A percentile compares a stretch with the other conserved stretches of the same genome.
Evolutionary conservation across 2,329 filamentous ascomycete genomes (phyloP).

Genomic region (Fusarium verrucosum): DNA sequence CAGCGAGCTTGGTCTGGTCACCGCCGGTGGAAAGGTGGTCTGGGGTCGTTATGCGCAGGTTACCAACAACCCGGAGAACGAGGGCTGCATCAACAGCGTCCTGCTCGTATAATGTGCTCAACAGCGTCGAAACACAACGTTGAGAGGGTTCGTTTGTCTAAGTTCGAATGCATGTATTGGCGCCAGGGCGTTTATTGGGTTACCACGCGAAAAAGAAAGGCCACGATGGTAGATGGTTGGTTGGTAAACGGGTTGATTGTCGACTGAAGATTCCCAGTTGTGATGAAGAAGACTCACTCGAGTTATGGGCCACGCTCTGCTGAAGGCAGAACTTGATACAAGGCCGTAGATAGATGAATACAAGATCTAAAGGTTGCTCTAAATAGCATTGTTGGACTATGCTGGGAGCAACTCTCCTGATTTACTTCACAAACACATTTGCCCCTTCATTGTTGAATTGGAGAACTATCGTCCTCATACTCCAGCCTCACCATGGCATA

Average conservation of each 20-base stretch:
- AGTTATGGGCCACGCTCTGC: constrained; percentile 34
- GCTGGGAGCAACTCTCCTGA: neutral
- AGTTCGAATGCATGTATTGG: constrained; percentile 44
- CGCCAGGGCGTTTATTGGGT: constrained; percentile 43
- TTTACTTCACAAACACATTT: neutral
- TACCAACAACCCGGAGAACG: constrained; percentile 59
- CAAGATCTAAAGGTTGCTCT: constrained; percentile 5
- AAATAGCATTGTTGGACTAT: neutral
- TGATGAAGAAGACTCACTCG: constrained; percentile 44
- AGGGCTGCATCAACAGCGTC: constrained; percentile 50
- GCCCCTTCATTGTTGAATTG: neutral
- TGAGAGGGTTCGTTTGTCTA: constrained; percentile 27
- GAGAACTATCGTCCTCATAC: too few relatives aligned
- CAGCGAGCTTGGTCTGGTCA: constrained; percentile 88
- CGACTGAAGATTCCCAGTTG: constrained; percentile 44
- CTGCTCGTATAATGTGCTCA: constrained; percentile 38
- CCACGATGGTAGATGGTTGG: constrained; percentile 31
- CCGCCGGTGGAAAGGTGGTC: constrained; percentile 89
- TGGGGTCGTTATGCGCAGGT: constrained; percentile 81
- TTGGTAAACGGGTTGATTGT: constrained; percentile 41
- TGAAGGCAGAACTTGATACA: constrained; percentile 28
- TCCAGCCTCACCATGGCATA: neutral
- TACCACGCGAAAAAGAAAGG: constrained; percentile 35
- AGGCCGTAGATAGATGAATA: constrained; percentile 33
- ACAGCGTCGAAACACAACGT: constrained; percentile 7